phyloP scores from a whole-genome alignment of 257 asterid genomes.

The Solanum etuberosum region DNA sequence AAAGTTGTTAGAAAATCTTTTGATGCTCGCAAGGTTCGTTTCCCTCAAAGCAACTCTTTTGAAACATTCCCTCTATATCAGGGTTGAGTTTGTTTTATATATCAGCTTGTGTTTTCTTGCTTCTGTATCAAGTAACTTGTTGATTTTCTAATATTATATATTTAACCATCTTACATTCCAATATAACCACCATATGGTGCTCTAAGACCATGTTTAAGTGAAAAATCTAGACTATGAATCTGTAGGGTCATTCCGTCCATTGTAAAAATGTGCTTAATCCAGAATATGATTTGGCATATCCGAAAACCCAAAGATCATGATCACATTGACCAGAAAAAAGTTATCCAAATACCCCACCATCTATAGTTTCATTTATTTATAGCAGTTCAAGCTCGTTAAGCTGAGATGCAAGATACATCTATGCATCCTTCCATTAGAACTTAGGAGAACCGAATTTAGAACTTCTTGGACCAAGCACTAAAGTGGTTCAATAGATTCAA shows the following conservation, averaged over 20 bases:
- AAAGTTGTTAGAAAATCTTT: constrained; percentile 78
- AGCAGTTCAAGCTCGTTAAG: background rate
- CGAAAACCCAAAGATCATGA: background rate
- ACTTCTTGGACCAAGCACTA: background rate
- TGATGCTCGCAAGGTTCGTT: constrained; percentile 93
- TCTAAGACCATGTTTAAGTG: background rate
- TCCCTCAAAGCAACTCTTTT: background rate
- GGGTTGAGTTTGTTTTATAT: background rate
- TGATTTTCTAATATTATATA: background rate
- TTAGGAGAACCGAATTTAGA: background rate
- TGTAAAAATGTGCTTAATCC: background rate
- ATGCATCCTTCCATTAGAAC: background rate
- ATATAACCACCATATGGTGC: background rate
- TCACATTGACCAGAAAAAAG: background rate
- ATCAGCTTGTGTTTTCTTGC: background rate
- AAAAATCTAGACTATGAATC: background rate
- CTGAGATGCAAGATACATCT: background rate
- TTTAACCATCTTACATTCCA: background rate
- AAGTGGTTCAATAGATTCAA: background rate
- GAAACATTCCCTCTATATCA: background rate
- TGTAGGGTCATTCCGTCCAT: background rate
- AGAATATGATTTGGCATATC: background rate
- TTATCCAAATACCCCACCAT: background rate
- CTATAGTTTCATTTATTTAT: background rate
- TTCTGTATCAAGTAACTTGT: background rate